Base-by-base conservation (phyloP, 345 rosid genomes). In the Microthlaspi erraticum region DNA sequence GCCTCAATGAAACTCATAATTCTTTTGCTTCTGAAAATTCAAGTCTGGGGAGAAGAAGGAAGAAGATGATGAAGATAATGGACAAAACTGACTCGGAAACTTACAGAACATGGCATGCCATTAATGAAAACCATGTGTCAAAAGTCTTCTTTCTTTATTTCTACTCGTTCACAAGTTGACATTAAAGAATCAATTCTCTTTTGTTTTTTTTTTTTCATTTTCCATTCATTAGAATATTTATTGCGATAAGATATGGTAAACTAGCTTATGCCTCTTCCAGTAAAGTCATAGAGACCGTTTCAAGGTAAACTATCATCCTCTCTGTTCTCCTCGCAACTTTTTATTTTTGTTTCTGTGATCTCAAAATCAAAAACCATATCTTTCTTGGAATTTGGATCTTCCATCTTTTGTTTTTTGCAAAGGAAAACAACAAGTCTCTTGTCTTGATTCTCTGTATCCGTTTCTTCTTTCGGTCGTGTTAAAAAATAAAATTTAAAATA, bases 1-100 rank as follows among this genome's bases (percentile, higher is more conserved):
- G 77, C 71, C 73, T 58, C 59, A 0, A 80, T 42, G 70, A 84
- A 83, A 63, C 51, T 61, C 39, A 18, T 8, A 33, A 80, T 78
- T 80, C 58, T 69, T 60, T 51, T 44, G 36, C 58, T 26, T 60
- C 7, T 54, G 33, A 42, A 20, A 34, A 42, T 23, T 12, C 23
- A 62, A 43, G 45, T 60, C 36, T 42, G 9, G 12, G 58, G 17
- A n/a, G n/a, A n/a, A n/a, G n/a, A 56, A 13, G 5, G 53, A 65
- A 32, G 31, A 54, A 64, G 61, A 50, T 1, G 55, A 56, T 34
- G 31, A 32, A 1, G 2, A 51, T 8, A 23, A 38, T 37, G 20
- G 14, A 7, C 38, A 73, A 46, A 71, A 60, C 43, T 31, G 34
- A 18, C 18, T 34, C 38, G 64, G 7, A 11, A 51, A 9, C 6